phyloP scores from a whole-genome alignment of 2,329 filamentous ascomycete genomes.

The Ceratocystis ficicola region DNA sequence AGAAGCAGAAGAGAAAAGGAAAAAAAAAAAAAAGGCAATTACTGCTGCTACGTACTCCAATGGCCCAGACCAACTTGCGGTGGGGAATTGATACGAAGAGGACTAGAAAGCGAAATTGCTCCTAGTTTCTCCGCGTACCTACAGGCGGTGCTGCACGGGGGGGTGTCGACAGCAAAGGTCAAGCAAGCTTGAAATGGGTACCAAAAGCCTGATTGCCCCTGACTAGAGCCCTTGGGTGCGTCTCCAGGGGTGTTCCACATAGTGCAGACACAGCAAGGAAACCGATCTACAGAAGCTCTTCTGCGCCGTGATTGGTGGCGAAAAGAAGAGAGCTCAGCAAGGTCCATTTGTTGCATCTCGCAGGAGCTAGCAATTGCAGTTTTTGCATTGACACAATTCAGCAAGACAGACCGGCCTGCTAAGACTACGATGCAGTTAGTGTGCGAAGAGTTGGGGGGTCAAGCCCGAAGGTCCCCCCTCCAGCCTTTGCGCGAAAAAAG shows the following conservation, averaged over 20 bases:
- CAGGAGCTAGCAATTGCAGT: no score
- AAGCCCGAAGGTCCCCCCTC: background rate
- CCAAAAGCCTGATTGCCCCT: conserved; percentile 14
- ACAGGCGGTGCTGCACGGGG: background rate
- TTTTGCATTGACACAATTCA: no score
- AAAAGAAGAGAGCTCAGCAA: background rate
- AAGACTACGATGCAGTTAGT: no score
- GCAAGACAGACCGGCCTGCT: no score
- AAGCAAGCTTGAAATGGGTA: background rate
- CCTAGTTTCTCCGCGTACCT: conserved; percentile 9
- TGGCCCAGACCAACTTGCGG: conserved; percentile 6
- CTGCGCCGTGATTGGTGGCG: conserved; percentile 7
- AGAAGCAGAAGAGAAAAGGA: background rate
- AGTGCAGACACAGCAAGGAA: conserved; percentile 1
- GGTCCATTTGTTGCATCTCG: background rate
- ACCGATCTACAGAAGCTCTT: background rate
- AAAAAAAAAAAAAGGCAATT: background rate
- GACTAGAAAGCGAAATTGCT: conserved; percentile 23
- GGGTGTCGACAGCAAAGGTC: conserved; percentile 3
- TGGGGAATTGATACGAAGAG: conserved; percentile 20
- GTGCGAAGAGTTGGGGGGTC: no score
- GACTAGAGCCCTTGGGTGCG: conserved; percentile 13
- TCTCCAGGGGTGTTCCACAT: conserved; percentile 13
- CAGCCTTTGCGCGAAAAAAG: background rate
- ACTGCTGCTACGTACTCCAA: background rate